Evolutionary conservation across 2,329 filamentous ascomycete species (phyloP).

Genomic region (Stenocarpella maydis): DNA sequence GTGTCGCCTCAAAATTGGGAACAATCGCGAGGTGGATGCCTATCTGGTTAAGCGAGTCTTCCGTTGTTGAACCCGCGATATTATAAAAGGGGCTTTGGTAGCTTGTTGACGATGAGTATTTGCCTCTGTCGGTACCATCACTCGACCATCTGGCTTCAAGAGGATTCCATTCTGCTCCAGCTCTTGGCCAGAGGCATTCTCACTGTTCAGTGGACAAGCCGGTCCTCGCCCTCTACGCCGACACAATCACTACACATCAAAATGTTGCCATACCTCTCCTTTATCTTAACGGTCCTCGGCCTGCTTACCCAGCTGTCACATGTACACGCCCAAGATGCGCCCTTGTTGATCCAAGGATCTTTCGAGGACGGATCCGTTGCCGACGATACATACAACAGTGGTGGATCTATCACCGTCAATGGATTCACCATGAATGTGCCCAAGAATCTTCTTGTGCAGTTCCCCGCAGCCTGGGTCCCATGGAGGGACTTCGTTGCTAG

Average conservation of each 20-base stretch:
- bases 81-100: constrained; percentile 1
- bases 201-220: not conserved
- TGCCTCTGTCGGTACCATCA: not conserved
- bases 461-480: constrained; percentile 55
- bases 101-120: not conserved
- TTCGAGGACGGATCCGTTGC: constrained; percentile 45
- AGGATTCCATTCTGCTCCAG: not conserved
- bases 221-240: not conserved
- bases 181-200: not conserved
- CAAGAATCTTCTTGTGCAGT: constrained; percentile 58
- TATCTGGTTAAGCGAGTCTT: not conserved
- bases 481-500: constrained; percentile 49
- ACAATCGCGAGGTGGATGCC: no score
- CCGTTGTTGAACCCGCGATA: not conserved
- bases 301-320: not conserved
- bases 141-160: not conserved
- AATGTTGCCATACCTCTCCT: not conserved
- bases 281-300: not conserved
- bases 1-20: not conserved
- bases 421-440: constrained; percentile 55
- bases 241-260: not conserved
- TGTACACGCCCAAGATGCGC: constrained; percentile 38
- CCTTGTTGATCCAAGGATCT: constrained; percentile 45
- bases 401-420: constrained; percentile 54
- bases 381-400: constrained; percentile 52